Base-by-base conservation (phyloP, 352 stramenopile species). In the Phytophthora megakarya region DNA sequence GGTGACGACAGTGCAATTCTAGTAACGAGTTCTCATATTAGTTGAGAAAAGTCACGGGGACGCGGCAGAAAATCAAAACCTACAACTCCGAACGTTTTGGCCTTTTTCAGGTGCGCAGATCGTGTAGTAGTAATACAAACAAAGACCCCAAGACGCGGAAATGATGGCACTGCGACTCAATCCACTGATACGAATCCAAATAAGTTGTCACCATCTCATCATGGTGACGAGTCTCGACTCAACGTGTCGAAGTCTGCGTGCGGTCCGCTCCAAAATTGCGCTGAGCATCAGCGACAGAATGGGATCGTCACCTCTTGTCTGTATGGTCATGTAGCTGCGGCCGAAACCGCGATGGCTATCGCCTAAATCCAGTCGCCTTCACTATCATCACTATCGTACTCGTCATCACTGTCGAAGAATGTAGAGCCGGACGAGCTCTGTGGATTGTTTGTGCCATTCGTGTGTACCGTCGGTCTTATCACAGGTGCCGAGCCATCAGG, bases 291-390 rank as follows among this genome's bases (percentile, higher is more conserved):
- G 18, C 42, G 23, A 46, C 37, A n/a, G 25, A 45, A 55, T 58
- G 51, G 22, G 32, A 22, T 62, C 38, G 16, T 55, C 40, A 42
- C n/a, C 26, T 45, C 25, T 61, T 64, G 42, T 70, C 26, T 53
- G 48, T 62, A 40, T 42, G 46, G 33, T 25, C 35, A 53, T 46
- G 26, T 23, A 42, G 18, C 22, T 61, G 49, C 59, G 35, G 11
- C 50, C 32, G 15, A 44, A 40, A 42, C 38, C 26, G 43, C 50
- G 19, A 56, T 48, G 30, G 47, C n/a, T 19, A 3, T 23, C 19
- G 38, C 44, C 39, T 88, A 90, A 67, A 90, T 89, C 81, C 79
- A 90, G 68, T 93, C 84, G 42, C 81, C 83, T 61, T 93, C 84
- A 32, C 78, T 89, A 38, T 91, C 80, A 51, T 88, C 80, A 46